Conservation (phyloP, 2,329 filamentous ascomycete species). For the Epichloe coenophiala region DNA sequence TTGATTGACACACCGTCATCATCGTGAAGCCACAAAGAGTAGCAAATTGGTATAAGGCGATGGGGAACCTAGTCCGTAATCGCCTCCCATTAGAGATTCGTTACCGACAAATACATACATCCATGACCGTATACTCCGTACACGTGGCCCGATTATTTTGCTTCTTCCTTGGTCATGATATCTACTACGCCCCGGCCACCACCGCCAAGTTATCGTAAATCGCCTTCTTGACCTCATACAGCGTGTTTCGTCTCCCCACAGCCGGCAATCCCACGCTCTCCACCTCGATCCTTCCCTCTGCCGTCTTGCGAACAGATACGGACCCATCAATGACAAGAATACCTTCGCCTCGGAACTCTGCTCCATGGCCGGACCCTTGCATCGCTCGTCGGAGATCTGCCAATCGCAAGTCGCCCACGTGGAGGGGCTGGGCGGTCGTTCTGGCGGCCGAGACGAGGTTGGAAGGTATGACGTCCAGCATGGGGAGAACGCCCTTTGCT, state of each 20-base stretch:
- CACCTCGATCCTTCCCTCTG: slow-evolving; percentile 75
- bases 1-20: too few relatives aligned
- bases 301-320: slow-evolving; percentile 80
- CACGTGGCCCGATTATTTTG: too few relatives aligned
- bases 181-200: slow-evolving; percentile 53
- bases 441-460: slow-evolving; percentile 58
- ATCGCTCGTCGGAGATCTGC: slow-evolving; percentile 79
- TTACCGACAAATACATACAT: too few relatives aligned
- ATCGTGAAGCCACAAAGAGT: too few relatives aligned
- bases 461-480: slow-evolving; percentile 39
- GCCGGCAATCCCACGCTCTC: slow-evolving; percentile 52
- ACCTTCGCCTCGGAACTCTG: slow-evolving; percentile 88
- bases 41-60: too few relatives aligned
- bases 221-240: slow-evolving; percentile 76
- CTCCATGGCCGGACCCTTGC: slow-evolving; percentile 67
- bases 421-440: slow-evolving; percentile 72
- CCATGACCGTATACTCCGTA: too few relatives aligned
- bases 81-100: too few relatives aligned
- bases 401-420: slow-evolving; percentile 84
- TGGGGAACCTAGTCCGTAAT: too few relatives aligned
- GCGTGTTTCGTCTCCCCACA: slow-evolving; percentile 44
- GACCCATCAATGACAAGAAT: slow-evolving; percentile 78
- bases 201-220: slow-evolving; percentile 93
- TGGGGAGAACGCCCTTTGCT: slow-evolving; percentile 25
- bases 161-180: too few relatives aligned